These are phyloP conservation scores for Collybiopsis confluens DNA, from an alignment of 768 basidiomycete genomes.

Conservation along the genomic window DNA sequence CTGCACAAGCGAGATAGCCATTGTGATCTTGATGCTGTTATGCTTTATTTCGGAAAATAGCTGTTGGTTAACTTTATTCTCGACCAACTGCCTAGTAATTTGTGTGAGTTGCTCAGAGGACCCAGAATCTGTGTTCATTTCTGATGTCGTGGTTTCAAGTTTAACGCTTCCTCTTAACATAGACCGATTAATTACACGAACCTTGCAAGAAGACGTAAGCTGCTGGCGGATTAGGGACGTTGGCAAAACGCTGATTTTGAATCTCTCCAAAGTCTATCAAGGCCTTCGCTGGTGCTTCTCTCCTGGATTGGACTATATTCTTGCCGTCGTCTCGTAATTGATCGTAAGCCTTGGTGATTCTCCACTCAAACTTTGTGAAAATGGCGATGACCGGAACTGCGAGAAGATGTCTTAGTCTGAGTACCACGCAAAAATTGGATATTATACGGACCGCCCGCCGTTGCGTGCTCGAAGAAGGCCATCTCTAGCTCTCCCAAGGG, in stretches of 20 bases:
- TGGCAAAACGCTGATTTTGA: neutral
- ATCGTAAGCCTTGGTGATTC: neutral
- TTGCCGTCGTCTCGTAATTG: neutral
- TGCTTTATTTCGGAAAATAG: neutral
- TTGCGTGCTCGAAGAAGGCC: constrained; percentile 2
- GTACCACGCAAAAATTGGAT: neutral
- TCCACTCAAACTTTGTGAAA: constrained; percentile 7
- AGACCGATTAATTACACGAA: neutral
- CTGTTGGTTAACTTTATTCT: neutral
- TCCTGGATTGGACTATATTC: neutral
- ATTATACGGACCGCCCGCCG: neutral
- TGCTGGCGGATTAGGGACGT: neutral
- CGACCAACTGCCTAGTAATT: neutral
- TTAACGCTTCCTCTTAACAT: neutral
- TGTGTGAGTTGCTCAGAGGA: neutral
- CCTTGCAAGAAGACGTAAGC: neutral
- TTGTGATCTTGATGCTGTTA: neutral
- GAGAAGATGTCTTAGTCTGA: neutral
- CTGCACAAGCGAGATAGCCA: neutral
- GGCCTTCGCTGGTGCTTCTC: neutral
- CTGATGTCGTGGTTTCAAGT: neutral
- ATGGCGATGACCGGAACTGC: constrained; percentile 5
- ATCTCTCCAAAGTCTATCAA: neutral
- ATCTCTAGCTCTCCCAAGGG: neutral
- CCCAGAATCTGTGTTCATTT: neutral